Conservation (phyloP, 2,329 filamentous ascomycete species). For the Penicillium capsulatum region DNA sequence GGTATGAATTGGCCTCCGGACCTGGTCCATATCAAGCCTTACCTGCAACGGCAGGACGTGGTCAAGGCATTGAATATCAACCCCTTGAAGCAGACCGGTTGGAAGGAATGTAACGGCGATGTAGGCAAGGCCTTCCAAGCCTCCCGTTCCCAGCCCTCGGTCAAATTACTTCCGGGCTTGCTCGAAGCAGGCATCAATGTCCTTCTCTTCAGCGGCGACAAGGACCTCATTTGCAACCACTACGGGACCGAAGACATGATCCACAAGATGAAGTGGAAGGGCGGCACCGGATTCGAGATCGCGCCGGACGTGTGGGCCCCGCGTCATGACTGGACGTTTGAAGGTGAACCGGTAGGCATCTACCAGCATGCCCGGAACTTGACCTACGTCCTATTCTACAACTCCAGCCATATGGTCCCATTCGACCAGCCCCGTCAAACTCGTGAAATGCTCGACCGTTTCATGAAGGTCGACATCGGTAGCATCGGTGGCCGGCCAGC, state of each 20-base stretch:
- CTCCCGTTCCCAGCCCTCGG: slow-evolving; percentile 65
- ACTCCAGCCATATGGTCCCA: slow-evolving; percentile 96
- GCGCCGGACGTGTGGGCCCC: slow-evolving; percentile 85
- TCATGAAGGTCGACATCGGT: slow-evolving; percentile 88
- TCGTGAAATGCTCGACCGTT: slow-evolving; percentile 94
- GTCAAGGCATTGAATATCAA: slow-evolving; percentile 76
- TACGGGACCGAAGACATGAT: slow-evolving; percentile 89
- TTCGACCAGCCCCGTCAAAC: slow-evolving; percentile 84
- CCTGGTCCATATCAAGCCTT: slow-evolving; percentile 70
- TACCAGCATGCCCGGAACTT: slow-evolving; percentile 94
- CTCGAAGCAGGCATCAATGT: slow-evolving; percentile 69
- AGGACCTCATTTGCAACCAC: slow-evolving; percentile 97
- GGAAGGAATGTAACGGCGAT: slow-evolving; percentile 81
- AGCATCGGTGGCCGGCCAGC: slow-evolving; percentile 76
- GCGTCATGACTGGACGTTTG: slow-evolving; percentile 90
- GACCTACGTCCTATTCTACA: slow-evolving; percentile 93
- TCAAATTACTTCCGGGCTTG: slow-evolving; percentile 71
- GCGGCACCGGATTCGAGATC: slow-evolving; percentile 83
- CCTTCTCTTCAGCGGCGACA: slow-evolving; percentile 84
- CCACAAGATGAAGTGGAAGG: slow-evolving; percentile 85
- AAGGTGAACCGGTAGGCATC: slow-evolving; percentile 79
- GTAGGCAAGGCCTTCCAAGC: slow-evolving; percentile 70
- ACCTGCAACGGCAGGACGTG: slow-evolving; percentile 79
- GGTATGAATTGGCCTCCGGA: slow-evolving; percentile 99
- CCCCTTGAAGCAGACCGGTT: slow-evolving; percentile 74